Evolutionary conservation across 2,329 filamentous ascomycete species (phyloP).

Genomic region (Epichloe coenophiala): DNA sequence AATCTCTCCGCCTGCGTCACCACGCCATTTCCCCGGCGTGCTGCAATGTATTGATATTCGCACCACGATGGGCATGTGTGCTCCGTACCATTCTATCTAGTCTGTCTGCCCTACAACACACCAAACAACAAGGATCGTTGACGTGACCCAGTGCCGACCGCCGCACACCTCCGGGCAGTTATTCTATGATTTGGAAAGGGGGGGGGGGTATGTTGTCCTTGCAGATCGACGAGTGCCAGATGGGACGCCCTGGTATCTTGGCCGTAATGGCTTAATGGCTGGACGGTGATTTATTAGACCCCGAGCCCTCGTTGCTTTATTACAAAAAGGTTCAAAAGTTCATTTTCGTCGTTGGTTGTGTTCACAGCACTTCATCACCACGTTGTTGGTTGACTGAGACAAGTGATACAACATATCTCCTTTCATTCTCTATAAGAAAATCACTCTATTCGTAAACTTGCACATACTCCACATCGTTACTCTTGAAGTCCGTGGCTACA

Average conservation of each 20-base stretch:
- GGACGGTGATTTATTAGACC: constrained; percentile 5
- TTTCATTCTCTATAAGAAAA: background rate
- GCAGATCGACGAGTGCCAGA: constrained; percentile 7
- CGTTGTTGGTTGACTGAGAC: background rate
- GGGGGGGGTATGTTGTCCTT: background rate
- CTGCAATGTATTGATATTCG: background rate
- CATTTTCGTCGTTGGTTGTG: background rate
- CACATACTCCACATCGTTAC: too few relatives aligned
- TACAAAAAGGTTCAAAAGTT: background rate
- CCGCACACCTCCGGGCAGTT: too few relatives aligned
- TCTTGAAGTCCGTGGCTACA: too few relatives aligned
- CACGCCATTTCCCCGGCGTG: background rate
- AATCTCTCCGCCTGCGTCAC: background rate
- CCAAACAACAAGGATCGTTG: too few relatives aligned
- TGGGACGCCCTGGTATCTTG: constrained; percentile 1
- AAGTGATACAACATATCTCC: too few relatives aligned
- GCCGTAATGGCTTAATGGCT: background rate
- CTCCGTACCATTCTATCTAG: background rate
- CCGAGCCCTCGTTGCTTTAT: background rate
- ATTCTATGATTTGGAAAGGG: too few relatives aligned
- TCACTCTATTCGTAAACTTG: background rate
- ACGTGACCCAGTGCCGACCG: too few relatives aligned
- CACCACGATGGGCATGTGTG: background rate
- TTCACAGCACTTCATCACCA: background rate
- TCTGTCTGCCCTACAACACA: background rate